Evolutionary conservation across 2,329 filamentous ascomycete genomes (phyloP), one percentile per base, ranked within the genome.

Genomic region (Chaetomiaceae sp.): DNA sequence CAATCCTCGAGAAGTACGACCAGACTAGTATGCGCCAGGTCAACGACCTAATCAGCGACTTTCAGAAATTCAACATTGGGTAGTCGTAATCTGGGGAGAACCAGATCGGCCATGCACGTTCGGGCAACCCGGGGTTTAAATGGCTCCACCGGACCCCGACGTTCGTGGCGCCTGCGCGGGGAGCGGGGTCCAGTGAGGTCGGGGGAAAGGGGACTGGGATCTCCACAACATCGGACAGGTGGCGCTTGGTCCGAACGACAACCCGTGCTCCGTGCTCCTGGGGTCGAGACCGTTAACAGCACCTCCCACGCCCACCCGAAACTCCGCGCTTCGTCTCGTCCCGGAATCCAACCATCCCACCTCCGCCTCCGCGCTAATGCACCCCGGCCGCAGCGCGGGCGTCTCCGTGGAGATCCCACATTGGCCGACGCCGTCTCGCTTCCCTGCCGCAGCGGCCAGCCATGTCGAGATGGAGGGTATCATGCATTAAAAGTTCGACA

Each of bases 21-120:
- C 66, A 70, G 48, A 70, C 68, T 0, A 69, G 67, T 50, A 69
- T 70, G 68, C 61, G 63, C 5, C 68, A 70, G 48, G 62, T 70
- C 10, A 70, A 70, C 47, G 63, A 68, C 35, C 53, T 69, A n/a
- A 70, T 70, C 19, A 60, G 60, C 37, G 63, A 62, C 1, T 68
- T 69, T 46, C 62, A 66, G 40, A 63, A 60, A 9, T 61, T 67
- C 51, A 62, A 64, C 37, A 55, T 67, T 17, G 51, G 48, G 5
- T 53, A 48, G 5, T 23, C 19, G 20, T 9, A 23, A 12, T 1
- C 20, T n/a, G 25, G 44, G 34, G 31, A 35, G 25, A 27, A 23
- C 27, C 27, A 27, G 12, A 16, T 31, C 34, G 14, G 13, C 13
- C 17, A 20, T 20, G 2, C 16, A 23, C 19, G 13, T 9, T 21